Conservation (phyloP, 331 rosid genomes). For the Rhamnella rubrinervis region DNA sequence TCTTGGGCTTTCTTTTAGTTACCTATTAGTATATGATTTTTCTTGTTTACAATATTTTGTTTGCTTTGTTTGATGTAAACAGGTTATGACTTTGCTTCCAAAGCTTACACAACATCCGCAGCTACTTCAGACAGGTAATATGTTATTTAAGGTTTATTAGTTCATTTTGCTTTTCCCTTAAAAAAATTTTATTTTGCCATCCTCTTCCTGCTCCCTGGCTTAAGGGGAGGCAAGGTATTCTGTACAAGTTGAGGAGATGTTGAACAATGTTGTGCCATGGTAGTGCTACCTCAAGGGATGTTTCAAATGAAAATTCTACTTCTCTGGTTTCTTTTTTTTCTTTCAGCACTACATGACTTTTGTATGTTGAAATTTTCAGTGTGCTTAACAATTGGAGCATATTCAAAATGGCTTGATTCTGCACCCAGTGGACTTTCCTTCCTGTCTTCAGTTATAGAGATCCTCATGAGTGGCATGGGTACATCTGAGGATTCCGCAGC, state of each 20-base stretch:
- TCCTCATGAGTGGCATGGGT: conserved; percentile 93
- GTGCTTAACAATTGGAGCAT: conserved; percentile 89
- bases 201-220: background rate
- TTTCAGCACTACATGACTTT: background rate
- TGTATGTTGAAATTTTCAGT: conserved; percentile 56
- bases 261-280: conserved; percentile 1
- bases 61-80: conserved; percentile 25
- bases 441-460: conserved; percentile 82
- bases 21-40: background rate
- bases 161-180: background rate
- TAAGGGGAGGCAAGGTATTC: conserved; percentile 9
- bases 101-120: conserved; percentile 87
- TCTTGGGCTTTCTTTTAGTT: background rate
- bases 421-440: conserved; percentile 72
- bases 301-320: conserved; percentile 10
- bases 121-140: conserved; percentile 95
- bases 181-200: too few species aligned
- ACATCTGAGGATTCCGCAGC: conserved; percentile 94
- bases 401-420: conserved; percentile 97
- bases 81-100: conserved; percentile 83
- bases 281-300: conserved; percentile 18
- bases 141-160: conserved; percentile 1
- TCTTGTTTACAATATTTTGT: conserved; percentile 6
- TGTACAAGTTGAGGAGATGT: conserved; percentile 2
- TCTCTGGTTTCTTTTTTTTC: conserved; percentile 8